A percentile compares a stretch with the other conserved stretches of the same genome.
Evolutionary conservation across 768 basidiomycete genomes (phyloP).

Genomic region (Austroboletus eburneus): DNA sequence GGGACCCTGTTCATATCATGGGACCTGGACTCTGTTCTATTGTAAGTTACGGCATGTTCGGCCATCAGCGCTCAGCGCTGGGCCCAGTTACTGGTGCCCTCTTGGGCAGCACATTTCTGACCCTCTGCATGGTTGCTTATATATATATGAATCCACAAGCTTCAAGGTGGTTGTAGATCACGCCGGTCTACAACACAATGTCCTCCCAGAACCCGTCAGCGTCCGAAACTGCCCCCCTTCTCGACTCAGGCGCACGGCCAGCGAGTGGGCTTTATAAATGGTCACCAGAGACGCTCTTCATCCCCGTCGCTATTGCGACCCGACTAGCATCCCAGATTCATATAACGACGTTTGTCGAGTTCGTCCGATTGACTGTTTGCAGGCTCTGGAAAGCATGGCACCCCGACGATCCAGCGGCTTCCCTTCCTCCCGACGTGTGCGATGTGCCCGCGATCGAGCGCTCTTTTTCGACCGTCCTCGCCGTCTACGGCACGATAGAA

Average conservation of each 20-base stretch:
- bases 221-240: neutral
- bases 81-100: too few species aligned
- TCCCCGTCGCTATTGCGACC: constrained; percentile 19
- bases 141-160: too few species aligned
- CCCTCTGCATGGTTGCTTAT: too few species aligned
- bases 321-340: constrained; percentile 20
- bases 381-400: neutral
- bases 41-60: too few species aligned
- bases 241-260: neutral
- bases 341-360: constrained; percentile 23
- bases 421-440: neutral
- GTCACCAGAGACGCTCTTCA: constrained; percentile 15
- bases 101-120: too few species aligned
- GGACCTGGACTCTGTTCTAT: too few species aligned
- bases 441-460: neutral
- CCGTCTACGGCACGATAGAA: neutral
- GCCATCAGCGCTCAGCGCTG: too few species aligned
- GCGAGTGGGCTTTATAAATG: neutral
- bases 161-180: too few species aligned
- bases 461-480: neutral
- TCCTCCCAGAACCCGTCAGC: neutral
- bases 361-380: constrained; percentile 27
- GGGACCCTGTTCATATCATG: too few species aligned
- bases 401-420: neutral
- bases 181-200: too few species aligned